phyloP scores from a whole-genome alignment of 352 stramenopile genomes.

The Globisporangium splendens region DNA sequence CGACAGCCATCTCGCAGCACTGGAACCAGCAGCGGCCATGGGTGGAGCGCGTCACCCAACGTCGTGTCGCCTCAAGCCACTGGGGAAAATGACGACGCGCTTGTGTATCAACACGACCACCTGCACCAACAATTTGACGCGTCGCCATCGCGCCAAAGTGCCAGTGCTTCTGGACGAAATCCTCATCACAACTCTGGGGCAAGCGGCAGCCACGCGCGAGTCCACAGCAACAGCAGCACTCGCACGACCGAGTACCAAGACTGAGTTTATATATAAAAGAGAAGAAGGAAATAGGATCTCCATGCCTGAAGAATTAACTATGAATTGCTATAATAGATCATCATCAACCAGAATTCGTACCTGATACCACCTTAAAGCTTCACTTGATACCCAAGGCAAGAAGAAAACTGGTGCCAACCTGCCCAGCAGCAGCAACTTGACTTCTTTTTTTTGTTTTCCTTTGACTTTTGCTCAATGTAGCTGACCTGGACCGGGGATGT shows the following conservation, averaged over 20 bases:
- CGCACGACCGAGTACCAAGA: slow-evolving; percentile 20
- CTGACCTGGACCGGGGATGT: not conserved
- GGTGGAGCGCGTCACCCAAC: slow-evolving; percentile 28
- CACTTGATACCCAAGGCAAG: slow-evolving; percentile 1
- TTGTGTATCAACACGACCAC: slow-evolving; percentile 24
- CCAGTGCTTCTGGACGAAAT: not conserved
- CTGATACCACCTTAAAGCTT: not conserved
- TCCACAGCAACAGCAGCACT: slow-evolving; percentile 20
- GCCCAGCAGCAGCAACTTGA: not conserved
- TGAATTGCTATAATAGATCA: too few species aligned
- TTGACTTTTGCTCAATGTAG: not conserved
- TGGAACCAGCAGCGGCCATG: slow-evolving; percentile 23
- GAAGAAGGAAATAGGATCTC: not conserved
- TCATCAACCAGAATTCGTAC: too few species aligned
- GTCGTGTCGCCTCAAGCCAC: slow-evolving; percentile 1
- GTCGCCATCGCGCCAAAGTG: not conserved
- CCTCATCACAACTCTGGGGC: slow-evolving; percentile 8
- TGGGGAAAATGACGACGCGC: slow-evolving; percentile 2
- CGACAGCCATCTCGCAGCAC: not conserved
- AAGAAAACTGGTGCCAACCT: too few species aligned
- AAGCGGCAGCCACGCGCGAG: slow-evolving; percentile 10
- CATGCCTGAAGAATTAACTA: too few species aligned
- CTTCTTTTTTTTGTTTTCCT: not conserved
- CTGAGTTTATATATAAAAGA: slow-evolving; percentile 5
- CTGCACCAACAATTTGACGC: slow-evolving; percentile 16